Evolutionary conservation across 768 basidiomycete genomes (phyloP).

Genomic region (Exsudoporus frostii): DNA sequence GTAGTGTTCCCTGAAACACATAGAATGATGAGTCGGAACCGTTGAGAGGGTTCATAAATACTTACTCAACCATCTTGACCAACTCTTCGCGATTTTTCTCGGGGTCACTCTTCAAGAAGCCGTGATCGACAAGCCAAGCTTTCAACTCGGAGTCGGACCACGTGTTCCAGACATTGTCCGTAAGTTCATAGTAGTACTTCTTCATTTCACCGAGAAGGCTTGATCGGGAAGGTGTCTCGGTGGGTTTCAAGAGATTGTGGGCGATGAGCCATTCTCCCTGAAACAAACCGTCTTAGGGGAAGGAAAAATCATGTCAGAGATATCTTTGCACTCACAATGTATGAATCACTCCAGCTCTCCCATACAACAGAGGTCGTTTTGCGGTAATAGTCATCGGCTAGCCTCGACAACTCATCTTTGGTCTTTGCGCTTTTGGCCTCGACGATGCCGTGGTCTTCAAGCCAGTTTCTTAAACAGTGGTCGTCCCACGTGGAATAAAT

Average conservation of each 20-base stretch:
- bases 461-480: slow-evolving; percentile 63
- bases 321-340: slow-evolving; percentile 51
- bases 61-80: slow-evolving; percentile 65
- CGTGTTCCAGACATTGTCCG: slow-evolving; percentile 53
- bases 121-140: slow-evolving; percentile 74
- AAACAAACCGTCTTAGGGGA: not conserved
- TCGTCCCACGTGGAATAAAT: slow-evolving; percentile 90
- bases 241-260: slow-evolving; percentile 68
- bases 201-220: slow-evolving; percentile 66
- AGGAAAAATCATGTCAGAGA: not conserved
- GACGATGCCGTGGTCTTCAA: slow-evolving; percentile 71
- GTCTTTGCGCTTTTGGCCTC: slow-evolving; percentile 53
- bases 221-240: slow-evolving; percentile 50
- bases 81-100: slow-evolving; percentile 72
- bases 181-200: slow-evolving; percentile 67
- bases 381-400: slow-evolving; percentile 70
- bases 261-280: slow-evolving; percentile 82
- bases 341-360: slow-evolving; percentile 83
- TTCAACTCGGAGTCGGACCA: slow-evolving; percentile 82
- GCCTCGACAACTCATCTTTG: slow-evolving; percentile 61
- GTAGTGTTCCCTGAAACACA: slow-evolving; percentile 60
- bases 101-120: slow-evolving; percentile 67
- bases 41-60: not conserved
- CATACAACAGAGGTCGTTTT: slow-evolving; percentile 63
- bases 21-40: not conserved